Evolutionary conservation across 2,329 filamentous ascomycete species (phyloP).

Genomic region (Monilinia polystroma): DNA sequence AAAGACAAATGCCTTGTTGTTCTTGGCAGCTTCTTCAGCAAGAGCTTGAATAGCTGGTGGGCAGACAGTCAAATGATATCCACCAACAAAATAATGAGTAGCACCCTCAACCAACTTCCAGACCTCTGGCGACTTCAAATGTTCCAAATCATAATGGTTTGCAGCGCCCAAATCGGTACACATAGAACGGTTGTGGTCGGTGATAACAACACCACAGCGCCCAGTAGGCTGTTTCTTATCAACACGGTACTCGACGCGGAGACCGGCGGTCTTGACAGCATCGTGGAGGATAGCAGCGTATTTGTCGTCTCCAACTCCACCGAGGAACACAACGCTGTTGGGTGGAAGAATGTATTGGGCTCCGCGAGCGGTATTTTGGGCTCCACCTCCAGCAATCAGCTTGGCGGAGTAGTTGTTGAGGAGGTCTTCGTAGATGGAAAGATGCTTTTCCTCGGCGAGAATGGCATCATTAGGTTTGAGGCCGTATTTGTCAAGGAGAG

Average conservation of each 20-base stretch:
- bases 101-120: constrained; percentile 91
- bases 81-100: constrained; percentile 87
- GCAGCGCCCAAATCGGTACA: constrained; percentile 94
- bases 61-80: constrained; percentile 96
- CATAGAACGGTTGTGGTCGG: constrained; percentile 91
- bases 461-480: constrained; percentile 98
- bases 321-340: constrained; percentile 89
- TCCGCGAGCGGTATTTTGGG: constrained; percentile 95
- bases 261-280: constrained; percentile 81
- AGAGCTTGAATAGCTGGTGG: constrained; percentile 87
- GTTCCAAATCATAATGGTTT: constrained; percentile 94
- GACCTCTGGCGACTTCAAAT: constrained; percentile 86
- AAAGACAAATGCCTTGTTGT: constrained; percentile 90
- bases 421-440: constrained; percentile 87
- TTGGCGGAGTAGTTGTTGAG: constrained; percentile 90
- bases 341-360: constrained; percentile 92
- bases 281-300: constrained; percentile 86
- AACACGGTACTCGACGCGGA: constrained; percentile 92
- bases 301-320: constrained; percentile 93
- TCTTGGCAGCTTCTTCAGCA: constrained; percentile 81
- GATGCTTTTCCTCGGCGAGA: constrained; percentile 89
- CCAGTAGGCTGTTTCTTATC: constrained; percentile 83
- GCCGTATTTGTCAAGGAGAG: constrained; percentile 85
- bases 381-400: constrained; percentile 91
- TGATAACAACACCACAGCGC: constrained; percentile 95